Evolutionary conservation across 2,329 filamentous ascomycete genomes (phyloP), one percentile per base, ranked within the genome.

Genomic region (Colletotrichum ledebouriae): DNA sequence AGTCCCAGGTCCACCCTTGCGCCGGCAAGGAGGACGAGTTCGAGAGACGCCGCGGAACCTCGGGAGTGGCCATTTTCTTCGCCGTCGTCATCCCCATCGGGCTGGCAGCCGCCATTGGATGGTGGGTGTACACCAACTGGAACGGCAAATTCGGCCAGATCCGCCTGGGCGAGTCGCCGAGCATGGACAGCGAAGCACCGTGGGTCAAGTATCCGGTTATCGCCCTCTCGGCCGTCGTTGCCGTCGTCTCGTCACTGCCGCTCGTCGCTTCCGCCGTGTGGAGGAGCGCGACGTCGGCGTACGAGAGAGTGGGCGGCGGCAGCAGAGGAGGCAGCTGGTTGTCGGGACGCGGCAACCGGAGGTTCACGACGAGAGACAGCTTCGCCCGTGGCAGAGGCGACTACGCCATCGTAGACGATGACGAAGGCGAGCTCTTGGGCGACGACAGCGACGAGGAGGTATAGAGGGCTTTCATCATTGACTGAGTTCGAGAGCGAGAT

Each of bases 381-480:
- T 99, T 99, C 80, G 92, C 94, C 5, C 88, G 94, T 64, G 92
- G 93, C 1, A 87, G 93, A 63, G 91, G 92, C n/a, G 93, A 97
- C 78, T 98, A 98, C 78, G 89, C 90, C 15, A 87, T 91, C 74
- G 94, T 97, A 59, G 94, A 97, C 74, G 92, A 96, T 58, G 96
- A 98, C 76, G 96, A 98, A 78, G 95, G 95, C 56, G 95, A 98
- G 83, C 82, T 99, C 73, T 82, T 99, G 41, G 96, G 96, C 1
- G 95, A 98, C 73, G 94, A 97, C 68, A 94, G 94, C 73, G 95
- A 98, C 72, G 94, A 98, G 76, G 95, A 98, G 70, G 92, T 91
- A 44, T 82, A 50, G 66, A 67, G 20, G 37, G 44, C 49, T 39
- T 47, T 53, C 34, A 44, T 22, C 11, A 41, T 22, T 17, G 44